Base-by-base conservation (phyloP, 2,329 filamentous ascomycete genomes). In the Ophiocordyceps camponoti-rufipedis region DNA sequence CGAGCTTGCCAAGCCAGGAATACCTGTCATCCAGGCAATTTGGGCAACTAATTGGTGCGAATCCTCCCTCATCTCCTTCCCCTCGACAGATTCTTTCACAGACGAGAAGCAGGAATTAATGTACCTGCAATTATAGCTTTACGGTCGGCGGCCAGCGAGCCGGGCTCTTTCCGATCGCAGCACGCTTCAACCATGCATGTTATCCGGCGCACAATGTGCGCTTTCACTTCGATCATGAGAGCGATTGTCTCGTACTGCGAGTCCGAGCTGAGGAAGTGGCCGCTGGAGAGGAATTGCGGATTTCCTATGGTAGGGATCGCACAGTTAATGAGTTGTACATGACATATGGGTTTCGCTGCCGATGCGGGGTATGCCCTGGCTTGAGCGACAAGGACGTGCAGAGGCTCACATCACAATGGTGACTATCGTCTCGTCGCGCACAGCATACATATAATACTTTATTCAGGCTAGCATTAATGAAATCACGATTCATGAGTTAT, bases 101-200 rank as follows among this genome's bases (percentile, higher is more conserved):
- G 9, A 5, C 2, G 12, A n/a, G 2, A 19, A n/a, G 11, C 7
- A 18, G n/a, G 7, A 7, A 8, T 19, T 41, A 14, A 31, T 12
- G 12, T 16, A 13, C 28, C 11, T 28, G 10, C 13, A 16, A 42
- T 5, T 23, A 3, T 5, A 61, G 62, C 44, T 59, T 63, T 40
- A 51, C 54, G 1, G 54, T 55, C 9, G 39, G 31, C 1, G 46
- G 47, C 1, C 50, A 51, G 3, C 51, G 55, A 7, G 65, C 62
- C 0, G 64, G 62, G 1, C 48, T 76, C 2, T 75, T 74, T 47
- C 61, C 68, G 1, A 59, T 72, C 6, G 70, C 68, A 0, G 68
- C 72, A 0, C 64, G 74, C 2, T 77, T 79, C 58, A 79, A 79
- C 53, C 75, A 79, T 53, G 67, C 72, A 0, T 79, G 75, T 52